Conservation (phyloP, 2,329 filamentous ascomycete genomes). For the Claviceps purpurea region DNA sequence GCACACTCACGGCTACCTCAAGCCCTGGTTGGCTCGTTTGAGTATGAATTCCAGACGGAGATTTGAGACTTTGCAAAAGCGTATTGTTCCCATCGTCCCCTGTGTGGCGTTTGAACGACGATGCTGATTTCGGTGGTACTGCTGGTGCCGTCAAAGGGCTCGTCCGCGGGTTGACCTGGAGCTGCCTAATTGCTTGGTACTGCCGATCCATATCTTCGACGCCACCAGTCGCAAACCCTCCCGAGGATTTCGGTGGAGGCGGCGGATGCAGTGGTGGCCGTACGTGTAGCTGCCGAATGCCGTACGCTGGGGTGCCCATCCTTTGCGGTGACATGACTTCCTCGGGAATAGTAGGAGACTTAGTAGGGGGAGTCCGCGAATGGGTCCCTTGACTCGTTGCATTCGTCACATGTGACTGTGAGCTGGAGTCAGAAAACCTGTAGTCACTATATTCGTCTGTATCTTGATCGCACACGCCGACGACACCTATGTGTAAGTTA, state of each 20-base stretch:
- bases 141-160: background rate
- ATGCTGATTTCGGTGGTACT: background rate
- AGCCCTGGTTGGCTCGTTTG: background rate
- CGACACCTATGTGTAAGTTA: slow-evolving; percentile 2
- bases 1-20: background rate
- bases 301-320: background rate
- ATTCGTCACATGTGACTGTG: slow-evolving; percentile 6
- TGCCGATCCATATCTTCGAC: slow-evolving; percentile 7
- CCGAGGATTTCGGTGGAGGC: background rate
- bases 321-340: slow-evolving; percentile 2
- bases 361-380: slow-evolving; percentile 4
- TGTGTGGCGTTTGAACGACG: background rate
- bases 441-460: slow-evolving; percentile 5
- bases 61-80: background rate
- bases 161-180: background rate
- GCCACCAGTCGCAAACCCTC: background rate
- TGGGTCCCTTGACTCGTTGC: slow-evolving; percentile 4
- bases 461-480: slow-evolving; percentile 5
- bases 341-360: slow-evolving; percentile 9
- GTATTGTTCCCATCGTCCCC: background rate
- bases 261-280: slow-evolving; percentile 1
- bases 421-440: slow-evolving; percentile 8
- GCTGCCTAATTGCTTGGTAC: slow-evolving; percentile 2
- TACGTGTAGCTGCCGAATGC: slow-evolving; percentile 4
- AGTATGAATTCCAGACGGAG: background rate